Evolutionary conservation across 352 stramenopile genomes (phyloP).

Genomic region (Pythium phragmiticola): DNA sequence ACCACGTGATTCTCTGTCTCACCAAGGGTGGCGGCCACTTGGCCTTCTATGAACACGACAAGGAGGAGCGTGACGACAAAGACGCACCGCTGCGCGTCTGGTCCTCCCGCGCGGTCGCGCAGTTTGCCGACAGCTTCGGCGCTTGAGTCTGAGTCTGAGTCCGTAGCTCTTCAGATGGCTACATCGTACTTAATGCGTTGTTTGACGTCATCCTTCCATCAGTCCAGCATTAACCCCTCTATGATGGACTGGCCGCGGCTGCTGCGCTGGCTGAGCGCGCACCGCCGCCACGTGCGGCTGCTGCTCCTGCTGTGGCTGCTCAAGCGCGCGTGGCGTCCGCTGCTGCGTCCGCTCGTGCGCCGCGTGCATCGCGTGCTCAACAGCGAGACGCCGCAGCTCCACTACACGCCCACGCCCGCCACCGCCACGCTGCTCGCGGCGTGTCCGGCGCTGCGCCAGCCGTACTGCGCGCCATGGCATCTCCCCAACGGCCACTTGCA

Average conservation of each 20-base stretch:
- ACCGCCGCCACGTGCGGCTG: slow-evolving; percentile 16
- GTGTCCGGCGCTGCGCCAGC: slow-evolving; percentile 40
- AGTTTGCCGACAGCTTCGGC: slow-evolving; percentile 55
- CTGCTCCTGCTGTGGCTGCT: slow-evolving; percentile 22
- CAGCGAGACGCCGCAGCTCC: slow-evolving; percentile 40
- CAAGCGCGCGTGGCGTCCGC: slow-evolving; percentile 15
- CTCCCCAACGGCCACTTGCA: slow-evolving; percentile 67
- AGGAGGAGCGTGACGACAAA: neutral
- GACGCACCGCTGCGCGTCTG: slow-evolving; percentile 30
- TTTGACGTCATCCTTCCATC: slow-evolving; percentile 21
- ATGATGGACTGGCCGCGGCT: slow-evolving; percentile 22
- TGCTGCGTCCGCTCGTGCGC: slow-evolving; percentile 10
- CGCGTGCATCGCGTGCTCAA: slow-evolving; percentile 36
- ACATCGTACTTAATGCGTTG: slow-evolving; percentile 14
- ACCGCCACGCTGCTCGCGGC: slow-evolving; percentile 40
- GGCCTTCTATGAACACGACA: slow-evolving; percentile 54
- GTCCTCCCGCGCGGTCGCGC: slow-evolving; percentile 48
- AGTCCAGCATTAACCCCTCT: no score
- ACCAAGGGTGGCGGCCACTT: slow-evolving; percentile 70
- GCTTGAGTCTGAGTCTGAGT: neutral
- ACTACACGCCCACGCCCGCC: slow-evolving; percentile 36
- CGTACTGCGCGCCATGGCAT: slow-evolving; percentile 59
- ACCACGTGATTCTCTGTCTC: slow-evolving; percentile 61
- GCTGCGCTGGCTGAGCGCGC: slow-evolving; percentile 11
- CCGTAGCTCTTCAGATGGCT: slow-evolving; percentile 9